phyloP scores from a whole-genome alignment of 2,329 filamentous ascomycete genomes.

The Corinectria fuckeliana region DNA sequence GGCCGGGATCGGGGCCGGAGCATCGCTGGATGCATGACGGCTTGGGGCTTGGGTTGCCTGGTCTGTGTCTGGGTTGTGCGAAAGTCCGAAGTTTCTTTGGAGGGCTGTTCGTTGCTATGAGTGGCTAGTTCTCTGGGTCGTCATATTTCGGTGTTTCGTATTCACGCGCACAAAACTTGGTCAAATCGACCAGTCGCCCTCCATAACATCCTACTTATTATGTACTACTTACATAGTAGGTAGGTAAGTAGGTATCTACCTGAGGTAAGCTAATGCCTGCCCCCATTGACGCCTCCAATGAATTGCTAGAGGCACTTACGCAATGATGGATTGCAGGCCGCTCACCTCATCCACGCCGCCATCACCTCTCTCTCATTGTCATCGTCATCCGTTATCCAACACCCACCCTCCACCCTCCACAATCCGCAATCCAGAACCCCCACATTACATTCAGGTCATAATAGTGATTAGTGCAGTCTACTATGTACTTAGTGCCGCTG shows the following conservation, averaged over 20 bases:
- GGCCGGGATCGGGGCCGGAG: conserved; percentile 36
- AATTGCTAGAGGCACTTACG: too few species aligned
- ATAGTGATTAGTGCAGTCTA: too few species aligned
- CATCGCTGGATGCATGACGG: conserved; percentile 21
- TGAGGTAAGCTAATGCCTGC: too few species aligned
- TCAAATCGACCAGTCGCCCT: not conserved
- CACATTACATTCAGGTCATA: conserved; percentile 20
- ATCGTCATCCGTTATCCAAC: conserved; percentile 30
- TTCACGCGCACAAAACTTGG: conserved; percentile 8
- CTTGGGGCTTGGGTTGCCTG: conserved; percentile 16
- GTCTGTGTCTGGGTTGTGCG: not conserved
- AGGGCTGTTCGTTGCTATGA: conserved; percentile 7
- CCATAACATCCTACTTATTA: too few species aligned
- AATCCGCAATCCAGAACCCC: conserved; percentile 20
- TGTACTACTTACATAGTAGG: too few species aligned
- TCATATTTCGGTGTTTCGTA: conserved; percentile 18
- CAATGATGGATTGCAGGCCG: conserved; percentile 21
- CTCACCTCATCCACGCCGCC: conserved; percentile 14
- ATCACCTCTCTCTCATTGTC: not conserved
- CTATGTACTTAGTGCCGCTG: conserved; percentile 17
- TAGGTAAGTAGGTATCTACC: too few species aligned
- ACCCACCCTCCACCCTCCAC: conserved; percentile 27
- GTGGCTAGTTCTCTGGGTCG: conserved; percentile 6
- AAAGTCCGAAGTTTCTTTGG: not conserved
- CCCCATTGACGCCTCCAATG: too few species aligned